Percentiles rank a stretch among this genome's conserved stretches.
Evolutionary conservation across 148 eudicot genomes (phyloP).

Genomic region (Talinum fruticosum): DNA sequence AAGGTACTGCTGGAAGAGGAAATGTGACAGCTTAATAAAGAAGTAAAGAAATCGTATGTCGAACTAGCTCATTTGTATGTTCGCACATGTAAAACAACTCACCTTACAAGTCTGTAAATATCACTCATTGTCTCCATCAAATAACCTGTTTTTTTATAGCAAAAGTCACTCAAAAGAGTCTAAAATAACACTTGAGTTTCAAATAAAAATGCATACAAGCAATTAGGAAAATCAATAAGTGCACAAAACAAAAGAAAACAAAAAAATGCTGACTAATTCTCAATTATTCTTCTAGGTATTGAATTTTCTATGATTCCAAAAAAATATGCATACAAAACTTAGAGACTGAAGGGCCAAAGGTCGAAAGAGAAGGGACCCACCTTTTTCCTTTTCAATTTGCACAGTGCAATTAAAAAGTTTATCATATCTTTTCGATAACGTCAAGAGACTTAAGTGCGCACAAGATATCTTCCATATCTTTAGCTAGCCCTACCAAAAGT

Average conservation of each 20-base stretch:
- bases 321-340: too few species aligned
- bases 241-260: too few species aligned
- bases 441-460: too few species aligned
- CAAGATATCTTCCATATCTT: too few species aligned
- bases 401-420: too few species aligned
- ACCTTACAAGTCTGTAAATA: slow-evolving; percentile 59
- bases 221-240: not conserved
- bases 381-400: too few species aligned
- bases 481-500: too few species aligned
- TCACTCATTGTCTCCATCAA: slow-evolving; percentile 58
- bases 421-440: too few species aligned
- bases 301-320: too few species aligned
- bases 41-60: not conserved
- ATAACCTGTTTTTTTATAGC: slow-evolving; percentile 51
- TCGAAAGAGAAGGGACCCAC: too few species aligned
- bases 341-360: too few species aligned
- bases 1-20: slow-evolving; percentile 9
- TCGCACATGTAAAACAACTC: not conserved
- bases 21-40: not conserved
- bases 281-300: too few species aligned
- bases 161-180: slow-evolving; percentile 14
- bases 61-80: not conserved
- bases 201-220: not conserved
- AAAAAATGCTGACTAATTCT: not conserved
- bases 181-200: slow-evolving; percentile 1